Evolutionary conservation across 106 monocot genomes (phyloP), one percentile per base, ranked within the genome.

Genomic region (Iris macrosiphon): DNA sequence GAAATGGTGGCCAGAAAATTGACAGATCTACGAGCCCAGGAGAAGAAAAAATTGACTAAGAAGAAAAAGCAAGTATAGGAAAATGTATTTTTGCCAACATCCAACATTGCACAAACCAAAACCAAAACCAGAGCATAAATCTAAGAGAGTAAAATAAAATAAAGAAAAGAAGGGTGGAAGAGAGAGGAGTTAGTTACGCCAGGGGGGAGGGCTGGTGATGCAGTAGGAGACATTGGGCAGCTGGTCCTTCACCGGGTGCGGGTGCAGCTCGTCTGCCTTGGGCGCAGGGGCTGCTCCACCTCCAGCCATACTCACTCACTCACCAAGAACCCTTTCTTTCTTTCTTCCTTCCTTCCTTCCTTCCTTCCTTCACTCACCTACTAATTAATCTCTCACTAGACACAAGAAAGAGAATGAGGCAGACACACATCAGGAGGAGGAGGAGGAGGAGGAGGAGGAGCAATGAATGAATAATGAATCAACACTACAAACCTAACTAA

Each of bases 151-250:
- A 41, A 13, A 16, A 2, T 12, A 41, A 41, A 41, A 2, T 41
- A 41, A 16, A 16, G 12, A 7, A 41, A 41, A 2, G 40, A 41
- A 41, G 16, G 40, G 16, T 41, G 40, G n/a, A 41, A 41, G 16
- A 41, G 2, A 41, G 40, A 41, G 40, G 40, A 41, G 12, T 13
- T 13, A 7, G 40, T 13, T 41, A 16, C 12, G 16, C 16, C 16
- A 16, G 6, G 65, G 65, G 14, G 65, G 65, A n/a, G 65, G 65
- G 44, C 65, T 65, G 14, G 65, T 65, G 65, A 65, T 65, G 54
- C 65, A 65, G 24, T 54, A 65, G 29, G 65, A 65, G 3, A 65
- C 65, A 39, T 65, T 65, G 11, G 65, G 52, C 15, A 65, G 31
- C 65, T 65, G 65, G 44, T 65, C 65, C 28, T 65, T 65, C 26